Percentiles rank a stretch among this genome's conserved stretches.
Conservation (phyloP, 2,329 filamentous ascomycete genomes). For the Trichoderma asperellum region DNA sequence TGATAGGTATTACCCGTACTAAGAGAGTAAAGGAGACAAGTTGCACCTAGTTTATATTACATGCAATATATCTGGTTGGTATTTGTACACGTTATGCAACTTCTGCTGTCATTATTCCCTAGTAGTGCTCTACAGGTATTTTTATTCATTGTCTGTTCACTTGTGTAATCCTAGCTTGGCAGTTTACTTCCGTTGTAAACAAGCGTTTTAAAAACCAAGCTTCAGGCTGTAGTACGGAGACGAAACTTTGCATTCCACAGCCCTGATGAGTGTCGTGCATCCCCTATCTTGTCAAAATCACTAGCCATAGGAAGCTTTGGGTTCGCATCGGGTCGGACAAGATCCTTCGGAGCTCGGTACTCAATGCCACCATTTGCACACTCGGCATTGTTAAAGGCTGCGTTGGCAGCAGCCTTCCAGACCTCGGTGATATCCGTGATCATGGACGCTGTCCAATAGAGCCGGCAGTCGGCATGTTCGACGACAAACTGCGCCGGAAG, state of each 20-base stretch:
- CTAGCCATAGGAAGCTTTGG: not conserved
- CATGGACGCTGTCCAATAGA: constrained; percentile 57
- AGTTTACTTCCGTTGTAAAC: not conserved
- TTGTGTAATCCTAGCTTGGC: no score
- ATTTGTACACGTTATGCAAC: no score
- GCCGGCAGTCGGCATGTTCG: constrained; percentile 54
- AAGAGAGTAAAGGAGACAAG: no score
- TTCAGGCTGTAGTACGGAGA: not conserved
- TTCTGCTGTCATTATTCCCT: not conserved
- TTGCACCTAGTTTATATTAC: no score
- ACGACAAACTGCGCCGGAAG: constrained; percentile 53
- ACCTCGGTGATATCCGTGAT: constrained; percentile 50
- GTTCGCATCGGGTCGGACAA: not conserved
- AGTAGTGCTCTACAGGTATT: not conserved
- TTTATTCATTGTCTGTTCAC: no score
- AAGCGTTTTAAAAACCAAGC: not conserved
- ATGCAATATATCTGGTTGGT: no score
- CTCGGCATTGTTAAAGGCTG: constrained; percentile 47
- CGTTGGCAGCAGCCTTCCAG: constrained; percentile 51
- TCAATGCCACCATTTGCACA: constrained; percentile 45
- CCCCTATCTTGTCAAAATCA: not conserved
- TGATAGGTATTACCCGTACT: no score
- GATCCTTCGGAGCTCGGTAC: not conserved
- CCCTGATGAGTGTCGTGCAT: not conserved
- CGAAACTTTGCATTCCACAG: not conserved